Conservation (phyloP, 306 rosid species). For the Elaeagnus macrophylla region DNA sequence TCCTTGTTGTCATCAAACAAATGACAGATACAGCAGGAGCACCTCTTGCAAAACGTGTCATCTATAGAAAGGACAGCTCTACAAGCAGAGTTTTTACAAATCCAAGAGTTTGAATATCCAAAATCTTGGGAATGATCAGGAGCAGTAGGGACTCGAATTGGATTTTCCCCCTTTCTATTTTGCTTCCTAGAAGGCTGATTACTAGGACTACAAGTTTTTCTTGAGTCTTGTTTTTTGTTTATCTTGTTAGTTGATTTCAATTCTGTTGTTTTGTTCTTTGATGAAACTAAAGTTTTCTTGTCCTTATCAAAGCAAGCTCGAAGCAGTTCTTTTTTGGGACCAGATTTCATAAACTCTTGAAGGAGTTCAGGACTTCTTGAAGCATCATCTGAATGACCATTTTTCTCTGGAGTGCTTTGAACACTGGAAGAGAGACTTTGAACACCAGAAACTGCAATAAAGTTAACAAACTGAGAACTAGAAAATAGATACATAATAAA, state of each 20-base stretch:
- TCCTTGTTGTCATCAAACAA: constrained; percentile 96
- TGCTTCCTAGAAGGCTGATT: constrained; percentile 64
- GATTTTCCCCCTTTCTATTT: constrained; percentile 79
- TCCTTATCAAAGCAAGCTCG: constrained; percentile 51
- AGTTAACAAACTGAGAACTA: constrained; percentile 20
- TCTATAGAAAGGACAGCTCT: constrained; percentile 85
- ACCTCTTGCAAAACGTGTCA: constrained; percentile 92
- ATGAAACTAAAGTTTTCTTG: constrained; percentile 35
- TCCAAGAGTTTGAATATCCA: constrained; percentile 69
- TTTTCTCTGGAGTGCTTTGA: constrained; percentile 79
- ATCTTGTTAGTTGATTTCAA: constrained; percentile 47
- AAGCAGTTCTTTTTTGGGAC: constrained; percentile 66
- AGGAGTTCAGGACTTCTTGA: constrained; percentile 67
- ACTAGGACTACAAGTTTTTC: constrained; percentile 46
- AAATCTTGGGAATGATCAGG: constrained; percentile 61
- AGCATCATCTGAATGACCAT: constrained; percentile 68
- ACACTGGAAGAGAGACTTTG: constrained; percentile 75
- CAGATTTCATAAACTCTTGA: constrained; percentile 63
- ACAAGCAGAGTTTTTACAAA: constrained; percentile 94
- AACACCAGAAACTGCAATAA: constrained; percentile 54
- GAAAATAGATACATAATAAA: constrained; percentile 8
- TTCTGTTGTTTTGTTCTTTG: constrained; percentile 51
- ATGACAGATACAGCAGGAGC: constrained; percentile 98
- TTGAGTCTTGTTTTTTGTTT: constrained; percentile 69
- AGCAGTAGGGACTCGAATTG: constrained; percentile 48